A percentile compares a stretch with the other conserved stretches of the same genome.
These are phyloP conservation scores for Pseudonitzschia multiseries DNA, from an alignment of 108 stramenopile genomes.

Conservation along the genomic window DNA sequence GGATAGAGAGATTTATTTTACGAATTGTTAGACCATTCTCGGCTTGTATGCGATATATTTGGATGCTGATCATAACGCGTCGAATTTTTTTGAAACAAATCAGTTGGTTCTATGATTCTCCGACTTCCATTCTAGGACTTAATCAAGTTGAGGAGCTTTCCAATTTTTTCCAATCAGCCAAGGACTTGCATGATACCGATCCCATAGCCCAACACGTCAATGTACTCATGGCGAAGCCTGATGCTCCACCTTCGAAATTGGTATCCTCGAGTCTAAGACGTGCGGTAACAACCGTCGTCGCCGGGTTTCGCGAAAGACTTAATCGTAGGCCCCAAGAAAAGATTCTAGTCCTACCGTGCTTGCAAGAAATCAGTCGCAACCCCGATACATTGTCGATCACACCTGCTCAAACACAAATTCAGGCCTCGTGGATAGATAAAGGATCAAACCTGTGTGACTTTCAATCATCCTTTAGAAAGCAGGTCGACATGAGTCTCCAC, in stretches of 20 bases:
- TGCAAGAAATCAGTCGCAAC: constrained; percentile 91
- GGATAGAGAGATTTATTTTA: too few species aligned
- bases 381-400: constrained; percentile 89
- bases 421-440: constrained; percentile 82
- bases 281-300: constrained; percentile 83
- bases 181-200: constrained; percentile 15
- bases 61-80: not conserved
- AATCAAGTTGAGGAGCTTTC: constrained; percentile 66
- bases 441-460: constrained; percentile 46
- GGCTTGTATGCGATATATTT: not conserved
- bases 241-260: constrained; percentile 60
- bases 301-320: constrained; percentile 74
- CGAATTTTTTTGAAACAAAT: not conserved
- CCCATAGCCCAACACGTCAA: constrained; percentile 32
- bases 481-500: constrained; percentile 76
- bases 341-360: constrained; percentile 68
- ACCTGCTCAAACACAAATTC: constrained; percentile 61
- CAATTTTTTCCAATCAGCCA: constrained; percentile 56
- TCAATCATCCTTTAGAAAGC: constrained; percentile 46
- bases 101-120: constrained; percentile 89
- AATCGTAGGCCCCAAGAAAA: constrained; percentile 49
- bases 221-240: constrained; percentile 46
- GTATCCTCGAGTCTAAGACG: constrained; percentile 81
- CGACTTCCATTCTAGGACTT: constrained; percentile 67
- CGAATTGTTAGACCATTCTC: not conserved